These are phyloP conservation scores for Mycena chlorophos DNA, from an alignment of 768 basidiomycete species.

Conservation along the genomic window DNA sequence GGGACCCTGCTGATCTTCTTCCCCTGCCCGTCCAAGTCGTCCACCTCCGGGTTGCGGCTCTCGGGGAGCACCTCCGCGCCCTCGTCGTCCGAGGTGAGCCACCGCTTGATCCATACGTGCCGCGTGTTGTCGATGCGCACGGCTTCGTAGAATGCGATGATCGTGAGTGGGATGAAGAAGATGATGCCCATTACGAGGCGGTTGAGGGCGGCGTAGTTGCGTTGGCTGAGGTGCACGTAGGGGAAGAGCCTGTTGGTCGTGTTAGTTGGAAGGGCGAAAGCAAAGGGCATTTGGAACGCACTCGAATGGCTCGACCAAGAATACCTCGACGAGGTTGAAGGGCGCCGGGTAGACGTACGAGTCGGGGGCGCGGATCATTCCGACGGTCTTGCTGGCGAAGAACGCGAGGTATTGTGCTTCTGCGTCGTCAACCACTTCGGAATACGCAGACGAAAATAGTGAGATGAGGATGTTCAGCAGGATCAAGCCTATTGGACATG, in stretches of 20 bases:
- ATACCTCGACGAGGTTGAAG: conserved; percentile 83
- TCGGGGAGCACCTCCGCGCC: conserved; percentile 55
- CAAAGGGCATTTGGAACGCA: conserved; percentile 39
- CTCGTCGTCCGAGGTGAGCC: conserved; percentile 64
- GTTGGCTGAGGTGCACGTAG: conserved; percentile 41
- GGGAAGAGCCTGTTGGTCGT: conserved; percentile 40
- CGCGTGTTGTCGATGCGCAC: conserved; percentile 42
- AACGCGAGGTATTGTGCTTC: conserved; percentile 90
- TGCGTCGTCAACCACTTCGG: conserved; percentile 82
- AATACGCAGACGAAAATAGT: conserved; percentile 91
- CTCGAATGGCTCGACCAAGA: conserved; percentile 86
- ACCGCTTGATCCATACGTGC: conserved; percentile 64
- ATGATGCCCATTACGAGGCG: conserved; percentile 71
- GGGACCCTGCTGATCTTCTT: conserved; percentile 68
- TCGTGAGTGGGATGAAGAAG: conserved; percentile 78
- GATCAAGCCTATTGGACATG: conserved; percentile 58
- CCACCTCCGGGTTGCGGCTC: conserved; percentile 60
- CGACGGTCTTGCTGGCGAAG: conserved; percentile 84
- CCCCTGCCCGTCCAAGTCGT: conserved; percentile 54
- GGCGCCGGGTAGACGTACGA: conserved; percentile 89
- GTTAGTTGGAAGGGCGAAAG: conserved; percentile 3
- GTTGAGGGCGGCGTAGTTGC: conserved; percentile 75
- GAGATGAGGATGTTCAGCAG: conserved; percentile 93
- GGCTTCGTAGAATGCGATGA: conserved; percentile 79
- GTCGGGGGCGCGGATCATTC: conserved; percentile 85